Conservation (phyloP, 768 basidiomycete species). For the Lactifluus hygrophoroides region DNA sequence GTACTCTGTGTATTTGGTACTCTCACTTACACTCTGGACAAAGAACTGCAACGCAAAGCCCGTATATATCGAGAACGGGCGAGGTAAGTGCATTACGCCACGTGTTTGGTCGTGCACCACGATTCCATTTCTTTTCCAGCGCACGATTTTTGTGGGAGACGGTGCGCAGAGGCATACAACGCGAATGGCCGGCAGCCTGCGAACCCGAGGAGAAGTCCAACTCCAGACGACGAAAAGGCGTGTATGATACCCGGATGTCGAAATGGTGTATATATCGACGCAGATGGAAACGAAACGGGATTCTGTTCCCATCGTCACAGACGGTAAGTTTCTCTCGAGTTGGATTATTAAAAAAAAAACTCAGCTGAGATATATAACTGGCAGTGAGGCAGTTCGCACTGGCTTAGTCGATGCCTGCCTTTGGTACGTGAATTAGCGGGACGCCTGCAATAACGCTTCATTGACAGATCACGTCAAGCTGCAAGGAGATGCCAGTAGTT, state of each 20-base stretch:
- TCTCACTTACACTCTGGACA: neutral
- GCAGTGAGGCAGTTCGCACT: constrained; percentile 13
- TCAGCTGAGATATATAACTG: neutral
- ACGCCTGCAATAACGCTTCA: neutral
- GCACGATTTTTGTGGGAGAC: constrained; percentile 21
- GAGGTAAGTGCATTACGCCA: constrained; percentile 15
- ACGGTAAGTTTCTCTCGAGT: constrained; percentile 4
- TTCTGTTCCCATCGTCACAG: constrained; percentile 20
- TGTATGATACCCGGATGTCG: constrained; percentile 17
- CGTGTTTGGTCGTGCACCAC: neutral
- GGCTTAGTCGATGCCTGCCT: constrained; percentile 17
- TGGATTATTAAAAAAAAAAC: neutral
- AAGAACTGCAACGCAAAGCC: constrained; percentile 19
- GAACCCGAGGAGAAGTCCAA: neutral
- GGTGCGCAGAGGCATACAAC: constrained; percentile 16
- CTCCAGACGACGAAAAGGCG: neutral
- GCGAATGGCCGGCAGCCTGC: neutral
- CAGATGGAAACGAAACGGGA: constrained; percentile 8
- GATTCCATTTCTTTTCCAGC: neutral
- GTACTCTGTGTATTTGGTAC: too few species aligned
- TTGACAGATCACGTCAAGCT: constrained; percentile 10
- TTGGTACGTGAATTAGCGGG: constrained; percentile 6
- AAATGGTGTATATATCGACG: constrained; percentile 9
- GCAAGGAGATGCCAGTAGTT: constrained; percentile 18
- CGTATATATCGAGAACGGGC: constrained; percentile 21